Evolutionary conservation across 2,329 filamentous ascomycete genomes (phyloP), one percentile per base, ranked within the genome.

Genomic region (Stachybotrys echinatus): DNA sequence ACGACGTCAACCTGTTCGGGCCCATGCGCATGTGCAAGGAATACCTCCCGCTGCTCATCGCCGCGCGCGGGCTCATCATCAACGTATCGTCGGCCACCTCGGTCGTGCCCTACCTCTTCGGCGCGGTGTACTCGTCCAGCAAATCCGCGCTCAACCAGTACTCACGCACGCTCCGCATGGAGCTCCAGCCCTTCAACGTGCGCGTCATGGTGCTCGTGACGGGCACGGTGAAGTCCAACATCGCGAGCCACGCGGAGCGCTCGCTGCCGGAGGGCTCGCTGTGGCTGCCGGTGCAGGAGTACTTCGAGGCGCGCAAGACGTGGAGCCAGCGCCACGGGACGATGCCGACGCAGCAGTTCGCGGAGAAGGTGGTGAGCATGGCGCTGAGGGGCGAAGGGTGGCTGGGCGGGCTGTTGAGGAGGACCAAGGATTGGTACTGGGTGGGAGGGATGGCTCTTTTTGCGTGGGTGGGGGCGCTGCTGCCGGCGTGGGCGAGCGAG

Each of bases 181-280:
- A 83, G 56, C 68, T 83, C 39, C 68, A 69, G 42, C 79, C 77
- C 1, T 75, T 80, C 43, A 70, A 70, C 55, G 77, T 82, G 10
- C 74, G 79, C 54, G 79, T 82, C 62, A 80, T 80, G 72, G 72
- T 80, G 18, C 74, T 74, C 58, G 73, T 80, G 67, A 74, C 76
- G 0, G 79, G 79, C 21, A 79, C 76, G 2, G 76, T 81, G 12
- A 65, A 65, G 40, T 77, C 74, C 57, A 74, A 78, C 61, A 79
- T 77, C 48, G 73, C 74, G 6, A 64, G 59, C 54, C 69, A 70
- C 39, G 58, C 60, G 1, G 64, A 71, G 53, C 70, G 73, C 50
- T 51, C 54, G 3, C 65, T 82, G 46, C 76, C 76, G 0, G 52
- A 62, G 12, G 63, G 61, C 43, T 80, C 76, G 42, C 65, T 77